phyloP scores from a whole-genome alignment of 2,329 filamentous ascomycete genomes.

The Aaosphaeria arxii region DNA sequence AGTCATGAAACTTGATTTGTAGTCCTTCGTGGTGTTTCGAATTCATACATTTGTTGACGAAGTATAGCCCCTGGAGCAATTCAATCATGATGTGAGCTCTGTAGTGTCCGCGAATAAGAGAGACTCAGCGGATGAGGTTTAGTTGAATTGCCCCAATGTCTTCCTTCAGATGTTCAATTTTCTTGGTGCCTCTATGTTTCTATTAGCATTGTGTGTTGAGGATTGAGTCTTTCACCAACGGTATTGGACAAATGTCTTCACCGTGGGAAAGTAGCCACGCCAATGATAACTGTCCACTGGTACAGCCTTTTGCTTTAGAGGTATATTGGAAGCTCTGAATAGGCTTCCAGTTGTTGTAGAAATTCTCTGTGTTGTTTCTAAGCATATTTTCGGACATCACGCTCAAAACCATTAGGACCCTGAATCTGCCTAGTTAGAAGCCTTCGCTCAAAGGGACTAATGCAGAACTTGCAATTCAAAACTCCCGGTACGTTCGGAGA shows the following conservation, averaged over 20 bases:
- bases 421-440: conserved; percentile 12
- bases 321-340: conserved; percentile 18
- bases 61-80: too few species aligned
- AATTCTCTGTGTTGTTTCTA: conserved; percentile 19
- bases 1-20: too few species aligned
- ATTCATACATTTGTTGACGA: too few species aligned
- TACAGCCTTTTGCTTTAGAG: conserved; percentile 47
- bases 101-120: too few species aligned
- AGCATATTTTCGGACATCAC: conserved; percentile 6
- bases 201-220: not conserved
- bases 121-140: too few species aligned
- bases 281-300: conserved; percentile 53
- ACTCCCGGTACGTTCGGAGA: conserved; percentile 36
- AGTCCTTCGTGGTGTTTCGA: too few species aligned
- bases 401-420: conserved; percentile 43
- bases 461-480: conserved; percentile 32
- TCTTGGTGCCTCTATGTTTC: conserved; percentile 27
- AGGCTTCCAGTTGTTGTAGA: conserved; percentile 22
- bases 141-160: conserved; percentile 12
- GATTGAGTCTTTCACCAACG: conserved; percentile 18
- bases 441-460: conserved; percentile 32
- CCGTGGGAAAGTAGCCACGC: conserved; percentile 34
- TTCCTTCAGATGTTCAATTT: conserved; percentile 13
- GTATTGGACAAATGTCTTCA: conserved; percentile 55
- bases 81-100: too few species aligned